Evolutionary conservation across 176 grass and related monocot genomes (phyloP), one percentile per base, ranked within the genome.

Genomic region (Zizania latifolia): DNA sequence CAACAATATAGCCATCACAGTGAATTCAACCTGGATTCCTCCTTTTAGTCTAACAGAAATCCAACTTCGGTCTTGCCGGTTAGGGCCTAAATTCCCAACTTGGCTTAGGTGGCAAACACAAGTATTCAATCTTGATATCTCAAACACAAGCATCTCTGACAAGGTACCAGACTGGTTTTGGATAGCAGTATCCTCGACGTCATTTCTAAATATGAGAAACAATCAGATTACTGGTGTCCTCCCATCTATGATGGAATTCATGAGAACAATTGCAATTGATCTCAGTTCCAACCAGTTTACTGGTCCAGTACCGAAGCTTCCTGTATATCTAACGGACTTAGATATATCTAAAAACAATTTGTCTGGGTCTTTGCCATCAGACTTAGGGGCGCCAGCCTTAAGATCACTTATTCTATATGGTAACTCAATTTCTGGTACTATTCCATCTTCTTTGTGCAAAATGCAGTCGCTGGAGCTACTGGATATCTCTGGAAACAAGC

Each of bases 191-290:
- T 51, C 44, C 15, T 46, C 28, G 13, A 15, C 13, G 8, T 0
- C 0, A 1, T 13, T 0, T 33, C 43, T 71, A 0, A 32, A 40
- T 26, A 28, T 82, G 0, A 7, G 35, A 22, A 53, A 46, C 38
- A 82, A 82, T 60, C 43, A 75, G 6, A 39, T 83, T 38, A 40
- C 12, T 66, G 70, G 80, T 10, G 4, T 64, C 1, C 40, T 82
- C 1, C 37, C 70, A 29, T n/a, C 7, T 19, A 22, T 8, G 45
- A 32, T 70, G 8, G 41, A 50, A 33, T 50, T 33, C n/a, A 70
- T 70, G 40, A 44, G 17, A 56, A 22, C 27, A 56, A 0, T 0
- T 1, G 6, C 1, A 10, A 50, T 19, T 26, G 59, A 82, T 71
- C 44, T 60, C 3, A 73, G 48, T 4, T 50, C 58, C 6, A 59